These are phyloP conservation scores for Triangularia setosa DNA, from an alignment of 2,329 filamentous ascomycete species.

Conservation along the genomic window DNA sequence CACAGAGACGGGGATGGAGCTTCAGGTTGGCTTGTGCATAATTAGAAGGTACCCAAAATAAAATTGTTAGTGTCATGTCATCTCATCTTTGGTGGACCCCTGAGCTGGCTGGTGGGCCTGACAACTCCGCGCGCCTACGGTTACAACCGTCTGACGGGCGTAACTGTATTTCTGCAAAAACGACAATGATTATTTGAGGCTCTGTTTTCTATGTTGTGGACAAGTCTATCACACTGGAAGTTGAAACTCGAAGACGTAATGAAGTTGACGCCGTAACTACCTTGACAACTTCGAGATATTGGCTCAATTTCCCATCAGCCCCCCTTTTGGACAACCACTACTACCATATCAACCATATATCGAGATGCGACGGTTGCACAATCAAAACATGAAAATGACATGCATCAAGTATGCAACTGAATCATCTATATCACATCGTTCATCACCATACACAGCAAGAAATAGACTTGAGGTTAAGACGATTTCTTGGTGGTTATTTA, in stretches of 20 bases:
- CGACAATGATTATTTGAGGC: neutral
- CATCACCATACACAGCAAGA: neutral
- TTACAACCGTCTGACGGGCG: neutral
- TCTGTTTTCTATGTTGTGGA: no score
- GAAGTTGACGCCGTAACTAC: neutral
- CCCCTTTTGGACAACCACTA: neutral
- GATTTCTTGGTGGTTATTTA: neutral
- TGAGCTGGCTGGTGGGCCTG: neutral
- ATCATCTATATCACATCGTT: neutral
- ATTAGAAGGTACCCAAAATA: constrained; percentile 11
- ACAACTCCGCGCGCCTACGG: neutral
- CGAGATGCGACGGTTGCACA: neutral
- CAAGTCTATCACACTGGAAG: neutral
- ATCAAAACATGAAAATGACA: neutral
- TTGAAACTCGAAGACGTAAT: neutral
- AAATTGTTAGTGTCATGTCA: constrained; percentile 22
- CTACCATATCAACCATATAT: neutral
- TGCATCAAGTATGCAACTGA: neutral
- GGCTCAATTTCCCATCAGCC: neutral
- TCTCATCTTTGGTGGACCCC: constrained; percentile 10
- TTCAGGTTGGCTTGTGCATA: constrained; percentile 5
- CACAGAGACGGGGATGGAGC: constrained; percentile 3
- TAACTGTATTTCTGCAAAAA: neutral
- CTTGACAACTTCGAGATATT: neutral
- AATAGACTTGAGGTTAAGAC: neutral